Base-by-base conservation (phyloP, 352 stramenopile species). In the Phytophthora quininea region DNA sequence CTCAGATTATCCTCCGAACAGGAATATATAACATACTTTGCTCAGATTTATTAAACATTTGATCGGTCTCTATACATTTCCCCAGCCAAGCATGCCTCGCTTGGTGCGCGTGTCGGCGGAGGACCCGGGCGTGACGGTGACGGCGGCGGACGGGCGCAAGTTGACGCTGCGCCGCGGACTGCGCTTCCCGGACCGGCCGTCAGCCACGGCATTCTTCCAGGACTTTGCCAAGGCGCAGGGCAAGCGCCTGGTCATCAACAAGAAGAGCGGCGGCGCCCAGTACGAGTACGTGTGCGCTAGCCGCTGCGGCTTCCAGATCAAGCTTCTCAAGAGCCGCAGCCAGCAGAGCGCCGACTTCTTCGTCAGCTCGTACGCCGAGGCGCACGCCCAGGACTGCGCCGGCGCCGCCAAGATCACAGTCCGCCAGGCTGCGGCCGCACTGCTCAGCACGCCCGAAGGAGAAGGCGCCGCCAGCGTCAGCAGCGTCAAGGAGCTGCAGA, bases 211-310 rank as follows among this genome's bases (percentile, higher is more conserved):
- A 1, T 79, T 79, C 58, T 73, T 79, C 51, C 71, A 79, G 59
- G 71, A 79, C 49, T 79, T 79, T 33, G 71, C 71, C 46, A 79
- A 79, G 57, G 71, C 71, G 27, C 71, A 79, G 59, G 67, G 71
- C 46, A 79, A 79, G 60, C 71, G 71, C 4, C 51, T 79, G 9
- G 55, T 79, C 9, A 79, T 79, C 50, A 75, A 79, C 59, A 76
- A 76, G 63, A 69, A 79, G 50, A 76, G 67, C 7, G 71, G 71
- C 37, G 71, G 71, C 43, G 71, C 71, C 0, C 71, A 79, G 51
- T 79, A 79, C 63, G 67, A 76, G 54, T 79, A 79, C 48, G 71
- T 76, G 4, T 76, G 71, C 48, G 71, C 59, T 14, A 76, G 71
- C 32, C 54, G 61, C 27, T 79, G 71, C 59, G 43, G 43, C 52